Evolutionary conservation across 2,329 filamentous ascomycete species (phyloP), one percentile per base, ranked within the genome.

Genomic region (Zymoseptoria ardabiliae): DNA sequence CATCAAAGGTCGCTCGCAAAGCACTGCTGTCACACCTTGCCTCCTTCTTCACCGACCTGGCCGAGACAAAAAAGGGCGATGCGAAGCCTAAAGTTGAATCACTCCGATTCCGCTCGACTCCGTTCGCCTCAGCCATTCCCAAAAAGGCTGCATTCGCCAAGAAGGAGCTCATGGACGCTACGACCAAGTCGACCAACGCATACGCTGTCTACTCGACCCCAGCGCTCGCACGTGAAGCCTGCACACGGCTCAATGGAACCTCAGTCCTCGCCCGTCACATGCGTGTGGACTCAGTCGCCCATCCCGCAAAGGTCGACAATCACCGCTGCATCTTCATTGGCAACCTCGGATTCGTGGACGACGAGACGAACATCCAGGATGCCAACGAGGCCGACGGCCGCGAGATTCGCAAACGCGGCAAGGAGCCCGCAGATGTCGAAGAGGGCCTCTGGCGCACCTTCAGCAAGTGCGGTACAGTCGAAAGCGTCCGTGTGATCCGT

Each of bases 131-230:
- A 25, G 83, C 85, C 17, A 82, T 97, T 58, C 94, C 94, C 54
- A 97, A 96, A 77, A 90, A 93, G 63, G 94, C 93, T n/a, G 89
- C 94, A 22, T 97, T 86, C 73, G 94, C 93, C 62, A 95, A 90
- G 68, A 91, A 92, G 72, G 87, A 91, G 22, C 80, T 97, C 59
- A 93, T 97, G 87, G 87, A 90, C 61, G 85, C 90, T 20, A 99
- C 95, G 1, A 94, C 93, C 0, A 90, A 90, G 70, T 95, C 89
- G 63, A 91, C 92, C 60, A 97, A 99, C 72, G 94, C 94, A 53
- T 99, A 99, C 72, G 90, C 83, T 28, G 91, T 99, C 54, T 97
- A 94, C 77, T 88, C 85, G 50, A 90, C 89, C 1, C 75, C 84
- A 1, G 78, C 84, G 8, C 90, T 89, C 2, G 91, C 91, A 11